Conservation (phyloP, 2,329 filamentous ascomycete species). For the Monosporascus sp. region DNA sequence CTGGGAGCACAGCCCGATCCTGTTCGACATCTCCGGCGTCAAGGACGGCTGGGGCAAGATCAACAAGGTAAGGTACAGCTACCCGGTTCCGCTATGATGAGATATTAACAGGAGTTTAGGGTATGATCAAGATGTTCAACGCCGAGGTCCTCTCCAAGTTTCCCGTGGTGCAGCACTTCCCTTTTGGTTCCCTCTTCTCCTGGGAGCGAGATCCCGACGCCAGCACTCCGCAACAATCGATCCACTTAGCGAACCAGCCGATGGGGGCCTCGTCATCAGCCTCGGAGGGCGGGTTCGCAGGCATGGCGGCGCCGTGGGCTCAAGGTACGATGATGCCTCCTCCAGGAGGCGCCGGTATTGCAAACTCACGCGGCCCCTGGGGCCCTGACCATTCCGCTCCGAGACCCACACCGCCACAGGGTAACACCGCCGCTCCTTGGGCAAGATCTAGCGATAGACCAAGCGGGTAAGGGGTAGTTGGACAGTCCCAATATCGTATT, state of each 20-base stretch:
- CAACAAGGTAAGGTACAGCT: conserved; percentile 58
- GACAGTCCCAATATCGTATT: not conserved
- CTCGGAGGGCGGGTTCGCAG: conserved; percentile 15
- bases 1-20: conserved; percentile 91
- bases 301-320: conserved; percentile 41
- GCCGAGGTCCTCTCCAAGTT: conserved; percentile 96
- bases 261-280: conserved; percentile 20
- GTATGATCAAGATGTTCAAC: conserved; percentile 99
- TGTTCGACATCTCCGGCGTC: conserved; percentile 92
- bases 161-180: conserved; percentile 96
- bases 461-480: conserved; percentile 12
- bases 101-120: conserved; percentile 38
- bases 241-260: conserved; percentile 56
- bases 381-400: conserved; percentile 14
- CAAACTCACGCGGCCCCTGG: conserved; percentile 20
- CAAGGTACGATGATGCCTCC: conserved; percentile 35
- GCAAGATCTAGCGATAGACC: conserved; percentile 21
- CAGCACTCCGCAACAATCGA: conserved; percentile 37
- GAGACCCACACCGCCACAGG: conserved; percentile 12
- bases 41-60: conserved; percentile 96
- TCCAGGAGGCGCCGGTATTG: conserved; percentile 24
- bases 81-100: not conserved
- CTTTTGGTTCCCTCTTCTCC: conserved; percentile 72
- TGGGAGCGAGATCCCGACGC: conserved; percentile 67
- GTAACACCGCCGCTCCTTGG: conserved; percentile 19